phyloP scores from a whole-genome alignment of 768 basidiomycete genomes.

The Collybiopsis luxurians region DNA sequence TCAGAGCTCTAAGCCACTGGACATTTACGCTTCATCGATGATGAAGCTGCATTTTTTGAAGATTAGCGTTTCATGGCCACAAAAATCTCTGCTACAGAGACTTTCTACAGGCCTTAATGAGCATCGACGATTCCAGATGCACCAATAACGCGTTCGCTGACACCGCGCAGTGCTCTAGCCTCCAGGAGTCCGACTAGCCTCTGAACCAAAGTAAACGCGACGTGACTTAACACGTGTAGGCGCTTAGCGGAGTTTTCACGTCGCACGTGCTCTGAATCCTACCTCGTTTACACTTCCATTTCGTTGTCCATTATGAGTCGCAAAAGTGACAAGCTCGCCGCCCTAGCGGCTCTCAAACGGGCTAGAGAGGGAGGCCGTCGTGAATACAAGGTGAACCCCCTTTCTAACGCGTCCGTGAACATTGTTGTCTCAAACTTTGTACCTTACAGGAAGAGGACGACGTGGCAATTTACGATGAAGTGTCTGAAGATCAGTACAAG shows the following conservation, averaged over 20 bases:
- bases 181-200: too few relatives aligned
- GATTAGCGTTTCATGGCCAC: too few relatives aligned
- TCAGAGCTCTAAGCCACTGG: too few relatives aligned
- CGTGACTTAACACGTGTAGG: neutral
- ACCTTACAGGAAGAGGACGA: constrained; percentile 47
- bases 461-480: constrained; percentile 79
- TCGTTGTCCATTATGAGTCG: neutral
- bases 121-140: too few relatives aligned
- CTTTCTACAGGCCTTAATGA: too few relatives aligned
- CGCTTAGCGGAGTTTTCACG: too few relatives aligned
- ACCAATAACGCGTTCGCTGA: too few relatives aligned
- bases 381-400: constrained; percentile 50
- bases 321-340: constrained; percentile 38
- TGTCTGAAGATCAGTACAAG: constrained; percentile 86
- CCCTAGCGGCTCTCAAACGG: constrained; percentile 58
- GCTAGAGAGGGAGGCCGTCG: constrained; percentile 58
- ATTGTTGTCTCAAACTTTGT: neutral
- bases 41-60: too few relatives aligned
- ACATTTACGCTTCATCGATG: too few relatives aligned
- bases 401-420: neutral
- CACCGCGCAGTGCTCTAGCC: too few relatives aligned
- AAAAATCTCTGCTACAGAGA: too few relatives aligned
- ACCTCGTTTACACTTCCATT: neutral
- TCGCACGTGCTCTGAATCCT: too few relatives aligned
- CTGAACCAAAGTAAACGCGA: constrained; percentile 19